A percentile compares a stretch with the other conserved stretches of the same genome.
Conservation (phyloP, 495 filamentous ascomycete species). For the Penicillium riverlandense region DNA sequence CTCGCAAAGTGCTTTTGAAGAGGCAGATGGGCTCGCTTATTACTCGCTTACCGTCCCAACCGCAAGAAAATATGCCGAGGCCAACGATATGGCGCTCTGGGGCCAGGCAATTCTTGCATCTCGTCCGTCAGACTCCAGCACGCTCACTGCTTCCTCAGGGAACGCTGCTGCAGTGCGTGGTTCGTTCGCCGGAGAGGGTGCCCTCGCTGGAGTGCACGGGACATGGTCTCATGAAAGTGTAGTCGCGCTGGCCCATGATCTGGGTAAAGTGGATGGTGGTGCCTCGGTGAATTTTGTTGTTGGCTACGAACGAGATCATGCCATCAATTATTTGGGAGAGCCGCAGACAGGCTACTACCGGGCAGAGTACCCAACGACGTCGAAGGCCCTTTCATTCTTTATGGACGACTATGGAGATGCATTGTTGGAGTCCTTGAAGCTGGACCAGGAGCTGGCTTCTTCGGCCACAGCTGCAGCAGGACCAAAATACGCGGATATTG, state of each 20-base stretch:
- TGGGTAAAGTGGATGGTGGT: constrained; percentile 24
- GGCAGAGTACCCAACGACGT: constrained; percentile 19
- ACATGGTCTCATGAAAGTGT: constrained; percentile 22
- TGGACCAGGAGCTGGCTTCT: constrained; percentile 26
- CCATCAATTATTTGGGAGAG: constrained; percentile 42
- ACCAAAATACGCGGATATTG: constrained; percentile 41
- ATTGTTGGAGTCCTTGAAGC: constrained; percentile 18
- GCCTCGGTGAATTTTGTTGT: constrained; percentile 39
- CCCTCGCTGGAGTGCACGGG: constrained; percentile 8
- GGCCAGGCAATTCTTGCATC: constrained; percentile 28
- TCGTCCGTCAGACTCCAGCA: constrained; percentile 17
- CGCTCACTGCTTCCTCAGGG: constrained; percentile 21
- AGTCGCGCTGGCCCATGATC: constrained; percentile 36
- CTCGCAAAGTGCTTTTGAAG: constrained; percentile 21
- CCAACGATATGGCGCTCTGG: constrained; percentile 40
- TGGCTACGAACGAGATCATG: constrained; percentile 36
- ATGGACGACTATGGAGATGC: constrained; percentile 39
- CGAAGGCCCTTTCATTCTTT: constrained; percentile 32
- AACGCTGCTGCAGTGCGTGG: constrained; percentile 10
- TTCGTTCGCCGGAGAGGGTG: constrained; percentile 18
- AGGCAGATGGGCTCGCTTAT: constrained; percentile 13
- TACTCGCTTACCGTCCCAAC: constrained; percentile 28
- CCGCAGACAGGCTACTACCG: constrained; percentile 39
- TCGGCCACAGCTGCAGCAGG: constrained; percentile 24
- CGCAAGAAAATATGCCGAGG: constrained; percentile 32